phyloP scores from a whole-genome alignment of 306 rosid genomes.

The Lathyrus oleraceus region DNA sequence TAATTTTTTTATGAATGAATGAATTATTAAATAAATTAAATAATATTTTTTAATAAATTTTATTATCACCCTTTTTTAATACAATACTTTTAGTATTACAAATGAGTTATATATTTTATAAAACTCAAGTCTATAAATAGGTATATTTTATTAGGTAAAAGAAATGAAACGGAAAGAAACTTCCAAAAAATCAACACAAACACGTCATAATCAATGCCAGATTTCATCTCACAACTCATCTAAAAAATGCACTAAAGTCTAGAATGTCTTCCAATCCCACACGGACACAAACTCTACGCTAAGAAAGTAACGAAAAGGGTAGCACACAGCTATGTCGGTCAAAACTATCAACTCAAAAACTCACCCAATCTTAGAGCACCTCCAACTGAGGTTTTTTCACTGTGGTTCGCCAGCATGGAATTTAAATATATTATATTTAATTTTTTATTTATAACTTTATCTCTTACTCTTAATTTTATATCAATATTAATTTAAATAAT shows the following conservation, averaged over 20 bases:
- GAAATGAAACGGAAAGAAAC: conserved; percentile 16
- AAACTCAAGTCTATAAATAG: neutral
- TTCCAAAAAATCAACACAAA: conserved; percentile 21
- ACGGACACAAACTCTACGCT: neutral
- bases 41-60: too few relatives aligned
- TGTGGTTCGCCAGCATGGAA: too few relatives aligned
- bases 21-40: too few relatives aligned
- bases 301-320: neutral
- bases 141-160: neutral
- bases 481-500: too few relatives aligned
- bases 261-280: neutral
- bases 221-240: neutral
- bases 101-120: too few relatives aligned
- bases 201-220: conserved; percentile 21
- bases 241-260: neutral
- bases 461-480: too few relatives aligned
- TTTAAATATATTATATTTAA: too few relatives aligned
- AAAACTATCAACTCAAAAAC: neutral
- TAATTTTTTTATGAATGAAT: too few relatives aligned
- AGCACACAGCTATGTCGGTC: conserved; percentile 41
- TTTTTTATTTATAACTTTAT: too few relatives aligned
- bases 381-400: too few relatives aligned
- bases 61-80: too few relatives aligned
- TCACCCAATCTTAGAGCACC: conserved; percentile 33
- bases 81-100: too few relatives aligned